Base-by-base conservation (phyloP, 1,284 basidiomycete genomes). In the Pseudozyma flocculosa region DNA sequence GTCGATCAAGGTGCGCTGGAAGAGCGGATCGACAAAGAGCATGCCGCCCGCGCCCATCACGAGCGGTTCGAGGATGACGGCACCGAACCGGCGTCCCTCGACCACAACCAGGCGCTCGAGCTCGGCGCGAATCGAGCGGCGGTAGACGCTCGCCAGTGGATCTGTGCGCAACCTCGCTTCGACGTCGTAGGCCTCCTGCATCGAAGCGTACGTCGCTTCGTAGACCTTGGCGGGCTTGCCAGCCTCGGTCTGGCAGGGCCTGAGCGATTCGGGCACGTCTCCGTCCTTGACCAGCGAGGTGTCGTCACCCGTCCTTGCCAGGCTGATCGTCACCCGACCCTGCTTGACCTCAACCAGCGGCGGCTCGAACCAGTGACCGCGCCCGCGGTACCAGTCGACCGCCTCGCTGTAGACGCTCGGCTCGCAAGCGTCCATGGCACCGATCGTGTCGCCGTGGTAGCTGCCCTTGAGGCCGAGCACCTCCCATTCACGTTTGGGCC, bases 391-490 rank as follows among this genome's bases (percentile, higher is more conserved):
- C 94, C 94, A 98, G 78, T 97, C 91, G 56, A 93, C 96, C 5
- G 80, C 79, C 10, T 80, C 80, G 18, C 89, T 93, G 79, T 89
- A 98, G 1, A 94, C 87, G 14, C 89, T 89, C 10, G 82, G 81
- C 71, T 92, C 89, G 67, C 87, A 89, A 3, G 94, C 94, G 68
- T 97, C 91, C 94, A 98, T 97, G 0, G 88, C 88, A 1, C 94
- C 94, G 67, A 97, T 95, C 18, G 94, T 97, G 78, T 98, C 94
- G 7, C 94, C 94, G 72, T 98, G 94, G 80, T 98, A 98, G 72
- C 91, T 92, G 2, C 94, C 94, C 63, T 87, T 88, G 39, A 97
- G 75, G 0, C 94, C 94, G 2, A 98, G 78, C 0, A 98, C 84
- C 17, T 90, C 89, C 15, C 94, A 81, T 32, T 85, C 81, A 59